Conservation (phyloP, 2,329 filamentous ascomycete species). For the Chaetomiaceae sp. region DNA sequence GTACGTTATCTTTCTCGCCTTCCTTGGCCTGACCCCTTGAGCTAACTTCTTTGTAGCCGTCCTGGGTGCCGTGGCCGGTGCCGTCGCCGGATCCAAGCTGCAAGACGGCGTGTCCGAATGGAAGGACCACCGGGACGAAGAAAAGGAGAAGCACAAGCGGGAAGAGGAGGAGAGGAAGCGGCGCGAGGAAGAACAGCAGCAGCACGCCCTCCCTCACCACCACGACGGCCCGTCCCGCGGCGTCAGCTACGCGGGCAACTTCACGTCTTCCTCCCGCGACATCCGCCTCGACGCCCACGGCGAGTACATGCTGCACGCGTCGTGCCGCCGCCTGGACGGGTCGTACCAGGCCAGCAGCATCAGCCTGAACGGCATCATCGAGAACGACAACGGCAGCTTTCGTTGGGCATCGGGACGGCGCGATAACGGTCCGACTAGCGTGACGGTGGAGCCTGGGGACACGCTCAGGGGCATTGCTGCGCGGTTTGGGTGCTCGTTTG, state of each 20-base stretch:
- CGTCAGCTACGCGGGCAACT: conserved; percentile 32
- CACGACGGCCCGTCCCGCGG: conserved; percentile 1
- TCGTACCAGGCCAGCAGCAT: conserved; percentile 33
- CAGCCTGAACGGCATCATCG: conserved; percentile 34
- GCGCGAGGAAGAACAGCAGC: conserved; percentile 19
- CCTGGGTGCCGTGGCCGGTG: conserved; percentile 39
- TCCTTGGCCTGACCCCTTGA: too few relatives aligned
- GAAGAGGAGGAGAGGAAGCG: conserved; percentile 29
- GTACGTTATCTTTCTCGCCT: conserved; percentile 6
- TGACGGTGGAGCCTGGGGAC: conserved; percentile 40
- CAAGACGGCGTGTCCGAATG: conserved; percentile 38
- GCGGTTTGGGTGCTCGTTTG: conserved; percentile 32
- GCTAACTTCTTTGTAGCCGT: conserved; percentile 23
- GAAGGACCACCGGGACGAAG: conserved; percentile 38
- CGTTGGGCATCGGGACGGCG: conserved; percentile 31
- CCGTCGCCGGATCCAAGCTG: conserved; percentile 39
- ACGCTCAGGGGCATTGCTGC: conserved; percentile 38
- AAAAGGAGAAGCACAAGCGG: conserved; percentile 28
- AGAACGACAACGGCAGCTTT: conserved; percentile 37
- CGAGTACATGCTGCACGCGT: conserved; percentile 34
- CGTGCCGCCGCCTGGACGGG: conserved; percentile 33
- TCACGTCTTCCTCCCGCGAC: conserved; percentile 34
- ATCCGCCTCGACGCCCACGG: conserved; percentile 32
- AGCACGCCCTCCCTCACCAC: neutral
- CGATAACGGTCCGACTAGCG: conserved; percentile 18